Base-by-base conservation (phyloP, 2,329 filamentous ascomycete genomes). In the Trichoderma pleuroti region DNA sequence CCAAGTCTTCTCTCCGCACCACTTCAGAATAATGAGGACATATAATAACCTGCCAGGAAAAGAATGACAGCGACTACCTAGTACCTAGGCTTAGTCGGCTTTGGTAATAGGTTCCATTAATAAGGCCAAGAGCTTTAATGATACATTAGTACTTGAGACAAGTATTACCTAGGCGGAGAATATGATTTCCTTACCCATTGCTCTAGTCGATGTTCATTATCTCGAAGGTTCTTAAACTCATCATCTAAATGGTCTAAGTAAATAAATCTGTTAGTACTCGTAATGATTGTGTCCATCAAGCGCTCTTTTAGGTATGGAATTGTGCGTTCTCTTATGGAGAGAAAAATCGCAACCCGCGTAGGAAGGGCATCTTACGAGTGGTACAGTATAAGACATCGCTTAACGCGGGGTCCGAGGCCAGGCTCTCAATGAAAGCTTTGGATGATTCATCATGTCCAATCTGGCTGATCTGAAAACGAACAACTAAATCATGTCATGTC, bases 401-500 rank as follows among this genome's bases (percentile, higher is more conserved):
- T 28, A 57, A n/a, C 14, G 8, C 52, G 52, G 52, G 6, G 4
- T 57, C 52, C 18, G 0, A 24, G 16, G 52, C 7, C 5, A n/a
- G 30, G 6, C n/a, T 34, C 11, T 1, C 16, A n/a, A 59, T 59
- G 12, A 59, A 59, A 1, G 34, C 18, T 18, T 34, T 59, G 0
- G 56, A 30, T n/a, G 56, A 12, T 34, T n/a, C 56, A 34, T 59
- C 56, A 8, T 5, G 7, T 14, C 18, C 56, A 24, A 59, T 59
- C 5, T 59, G 56, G 11, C n/a, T 59, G n/a, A 59, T 59, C 5
- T 59, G 56, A 34, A 59, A 59, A 32, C 56, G 56, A 5, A 59
- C 56, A 34, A 34, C 56, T 59, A 49, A n/a, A 32, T 59, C 10
- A n/a, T n/a, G 0, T 6, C 10, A 21, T 21, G 54, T 59, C 6